These are phyloP conservation scores for Primulina tabacum DNA, from an alignment of 257 asterid genomes.

Conservation along the genomic window DNA sequence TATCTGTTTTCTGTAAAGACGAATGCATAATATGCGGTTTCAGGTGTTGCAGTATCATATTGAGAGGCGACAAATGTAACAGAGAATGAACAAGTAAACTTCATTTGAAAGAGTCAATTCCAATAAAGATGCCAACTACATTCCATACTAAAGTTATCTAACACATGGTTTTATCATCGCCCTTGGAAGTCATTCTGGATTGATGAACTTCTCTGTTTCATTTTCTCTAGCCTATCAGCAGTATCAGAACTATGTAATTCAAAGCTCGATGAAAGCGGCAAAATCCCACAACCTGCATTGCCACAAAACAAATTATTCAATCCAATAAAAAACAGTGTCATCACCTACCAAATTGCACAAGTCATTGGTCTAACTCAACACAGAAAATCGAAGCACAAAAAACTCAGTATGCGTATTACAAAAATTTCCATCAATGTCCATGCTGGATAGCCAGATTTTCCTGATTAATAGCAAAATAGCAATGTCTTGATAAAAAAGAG, in stretches of 20 bases:
- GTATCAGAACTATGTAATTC: background rate
- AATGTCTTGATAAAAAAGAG: too few relatives aligned
- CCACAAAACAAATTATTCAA: background rate
- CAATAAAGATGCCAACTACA: background rate
- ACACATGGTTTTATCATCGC: background rate
- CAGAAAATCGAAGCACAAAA: constrained; percentile 17
- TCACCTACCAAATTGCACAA: constrained; percentile 48
- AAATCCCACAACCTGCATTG: background rate
- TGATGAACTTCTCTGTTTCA: background rate
- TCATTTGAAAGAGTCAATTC: constrained; percentile 18
- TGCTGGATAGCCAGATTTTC: background rate
- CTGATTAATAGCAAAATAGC: background rate
- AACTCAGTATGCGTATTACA: too few relatives aligned
- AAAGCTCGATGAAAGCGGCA: background rate
- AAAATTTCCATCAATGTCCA: background rate
- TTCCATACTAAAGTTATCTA: too few relatives aligned
- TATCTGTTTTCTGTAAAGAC: background rate
- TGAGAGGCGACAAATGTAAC: background rate
- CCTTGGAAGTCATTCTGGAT: background rate
- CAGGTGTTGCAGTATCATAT: background rate
- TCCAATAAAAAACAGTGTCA: constrained; percentile 34
- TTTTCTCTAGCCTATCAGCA: background rate
- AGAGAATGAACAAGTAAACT: constrained; percentile 25
- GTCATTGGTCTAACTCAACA: constrained; percentile 21
- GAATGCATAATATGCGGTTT: background rate